phyloP scores from a whole-genome alignment of 2,329 filamentous ascomycete species.

The Cladosporium sp. region DNA sequence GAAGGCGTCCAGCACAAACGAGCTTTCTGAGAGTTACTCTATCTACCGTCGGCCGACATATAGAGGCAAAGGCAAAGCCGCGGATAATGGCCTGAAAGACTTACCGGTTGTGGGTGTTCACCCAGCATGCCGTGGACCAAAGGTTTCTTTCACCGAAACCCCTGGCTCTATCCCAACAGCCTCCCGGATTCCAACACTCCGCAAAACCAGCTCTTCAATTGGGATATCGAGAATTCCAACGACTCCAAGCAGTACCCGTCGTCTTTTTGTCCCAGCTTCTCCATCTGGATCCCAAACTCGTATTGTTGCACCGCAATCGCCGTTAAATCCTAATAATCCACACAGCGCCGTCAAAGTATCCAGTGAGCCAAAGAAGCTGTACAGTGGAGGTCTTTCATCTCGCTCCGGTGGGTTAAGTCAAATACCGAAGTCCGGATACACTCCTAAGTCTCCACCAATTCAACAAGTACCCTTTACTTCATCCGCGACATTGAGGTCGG shows the following conservation, averaged over 20 bases:
- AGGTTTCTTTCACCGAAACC: neutral
- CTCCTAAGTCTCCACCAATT: too few relatives aligned
- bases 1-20: neutral
- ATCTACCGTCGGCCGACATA: neutral
- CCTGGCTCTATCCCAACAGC: neutral
- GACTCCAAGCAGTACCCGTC: neutral
- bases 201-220: neutral
- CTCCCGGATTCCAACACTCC: constrained; percentile 1
- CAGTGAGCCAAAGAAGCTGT: neutral
- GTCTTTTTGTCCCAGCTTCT: neutral
- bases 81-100: neutral
- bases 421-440: too few relatives aligned
- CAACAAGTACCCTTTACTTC: too few relatives aligned
- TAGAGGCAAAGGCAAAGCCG: neutral
- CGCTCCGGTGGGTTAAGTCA: too few relatives aligned
- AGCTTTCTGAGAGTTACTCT: neutral
- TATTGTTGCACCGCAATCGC: neutral
- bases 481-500: too few relatives aligned
- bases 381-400: too few relatives aligned
- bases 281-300: neutral
- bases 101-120: neutral
- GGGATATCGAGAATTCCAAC: neutral
- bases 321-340: neutral
- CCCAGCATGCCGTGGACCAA: neutral
- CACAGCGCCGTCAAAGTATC: neutral